These are phyloP conservation scores for Penicillium sp. DNA, from an alignment of 2,329 filamentous ascomycete genomes.

Conservation along the genomic window DNA sequence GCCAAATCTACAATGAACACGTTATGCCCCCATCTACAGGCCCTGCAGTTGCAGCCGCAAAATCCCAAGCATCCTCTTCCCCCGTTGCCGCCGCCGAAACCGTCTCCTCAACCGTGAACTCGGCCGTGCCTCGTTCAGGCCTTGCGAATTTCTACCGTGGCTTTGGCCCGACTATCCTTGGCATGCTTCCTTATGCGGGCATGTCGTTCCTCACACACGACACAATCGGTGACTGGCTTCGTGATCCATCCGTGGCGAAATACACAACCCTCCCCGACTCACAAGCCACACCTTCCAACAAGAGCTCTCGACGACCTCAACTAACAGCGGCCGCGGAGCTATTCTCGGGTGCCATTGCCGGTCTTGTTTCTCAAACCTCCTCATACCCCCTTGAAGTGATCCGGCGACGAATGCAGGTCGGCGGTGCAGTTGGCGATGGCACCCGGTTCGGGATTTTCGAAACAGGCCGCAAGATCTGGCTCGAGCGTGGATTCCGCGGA, in stretches of 20 bases:
- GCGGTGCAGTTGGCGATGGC: constrained; percentile 89
- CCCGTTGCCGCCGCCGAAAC: constrained; percentile 40
- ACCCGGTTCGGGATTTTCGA: constrained; percentile 74
- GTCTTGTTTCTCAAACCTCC: constrained; percentile 83
- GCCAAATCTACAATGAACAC: constrained; percentile 81
- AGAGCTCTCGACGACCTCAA: constrained; percentile 61
- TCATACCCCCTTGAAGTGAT: constrained; percentile 96
- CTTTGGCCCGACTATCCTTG: constrained; percentile 83
- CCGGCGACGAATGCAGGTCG: constrained; percentile 90
- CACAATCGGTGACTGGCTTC: constrained; percentile 79
- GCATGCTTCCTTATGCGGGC: constrained; percentile 96
- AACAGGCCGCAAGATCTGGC: constrained; percentile 71
- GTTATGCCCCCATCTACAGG: constrained; percentile 39
- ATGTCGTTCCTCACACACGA: constrained; percentile 96
- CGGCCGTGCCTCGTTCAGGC: constrained; percentile 63
- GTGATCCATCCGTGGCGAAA: constrained; percentile 62
- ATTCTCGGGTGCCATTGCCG: constrained; percentile 77
- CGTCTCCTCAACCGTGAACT: constrained; percentile 44
- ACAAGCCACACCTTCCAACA: constrained; percentile 42
- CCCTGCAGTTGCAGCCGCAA: constrained; percentile 14
- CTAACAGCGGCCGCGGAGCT: constrained; percentile 86
- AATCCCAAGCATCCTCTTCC: constrained; percentile 41
- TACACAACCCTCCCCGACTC: constrained; percentile 73
- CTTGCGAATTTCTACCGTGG: constrained; percentile 92
- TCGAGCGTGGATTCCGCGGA: constrained; percentile 72